Base-by-base conservation (phyloP, 1,284 basidiomycete genomes). In the Hemileia vastatrix region DNA sequence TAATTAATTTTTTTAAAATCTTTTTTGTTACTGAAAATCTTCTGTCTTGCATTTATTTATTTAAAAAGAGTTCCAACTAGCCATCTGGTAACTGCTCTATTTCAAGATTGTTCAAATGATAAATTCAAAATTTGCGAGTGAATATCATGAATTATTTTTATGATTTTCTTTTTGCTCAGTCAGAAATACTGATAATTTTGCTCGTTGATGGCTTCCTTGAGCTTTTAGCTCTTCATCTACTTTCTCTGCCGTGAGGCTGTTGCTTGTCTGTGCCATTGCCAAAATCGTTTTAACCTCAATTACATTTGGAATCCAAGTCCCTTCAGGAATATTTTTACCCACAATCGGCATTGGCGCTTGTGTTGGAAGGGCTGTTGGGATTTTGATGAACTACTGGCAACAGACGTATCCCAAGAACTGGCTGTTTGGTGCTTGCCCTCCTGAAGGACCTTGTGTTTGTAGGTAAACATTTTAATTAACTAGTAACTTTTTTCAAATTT, bases 101-200 rank as follows among this genome's bases (percentile, higher is more conserved):
- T 87, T 71, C 82, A 83, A 69, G 85, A 87, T 72, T 87, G 85
- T 68, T 33, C 36, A 47, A 45, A 32, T n/a, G n/a, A n/a, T n/a
- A n/a, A n/a, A n/a, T n/a, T n/a, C n/a, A n/a, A n/a, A n/a, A n/a
- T 86, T 32, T 86, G 85, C 84, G 86, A 86, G 85, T 86, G 69
- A 65, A 83, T 68, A 13, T 6, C 9, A 59, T 54, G 67, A 6
- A 59, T 33, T 53, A 4, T 64, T 24, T 18, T 11, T 57, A 23
- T n/a, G n/a, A n/a, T n/a, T n/a, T n/a, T n/a, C n/a, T n/a, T n/a
- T n/a, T n/a, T n/a, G n/a, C n/a, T n/a, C n/a, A n/a, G n/a, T n/a
- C n/a, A n/a, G n/a, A 54, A 24, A 65, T 32, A 36, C 57, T 49
- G 51, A 78, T 75, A 15, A 83, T 82, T 15, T 71, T 71, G 24